Base-by-base conservation (phyloP, 2,329 filamentous ascomycete species). In the Aschersonia sp. region DNA sequence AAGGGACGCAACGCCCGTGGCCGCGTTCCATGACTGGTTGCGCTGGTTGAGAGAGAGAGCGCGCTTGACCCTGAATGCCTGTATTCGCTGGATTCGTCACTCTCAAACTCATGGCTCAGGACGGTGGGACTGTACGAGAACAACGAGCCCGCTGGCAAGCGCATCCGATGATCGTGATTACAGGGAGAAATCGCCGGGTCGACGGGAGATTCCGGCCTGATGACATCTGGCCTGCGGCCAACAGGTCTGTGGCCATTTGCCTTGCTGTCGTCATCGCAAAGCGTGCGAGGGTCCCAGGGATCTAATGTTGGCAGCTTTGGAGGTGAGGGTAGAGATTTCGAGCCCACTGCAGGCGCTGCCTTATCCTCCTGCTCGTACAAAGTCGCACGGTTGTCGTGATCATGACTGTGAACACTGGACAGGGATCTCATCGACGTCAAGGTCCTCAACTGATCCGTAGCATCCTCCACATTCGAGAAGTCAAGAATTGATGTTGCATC, bases 211-310 rank as follows among this genome's bases (percentile, higher is more conserved):
- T 50, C 54, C 4, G 54, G 40, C 30, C 33, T 35, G 41, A 11
- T 30, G 22, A 48, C 35, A 5, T 29, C 43, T 12, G 47, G 53
- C 29, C 58, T 51, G 30, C 59, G 54, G 43, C 58, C 52, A 11
- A 56, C 54, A 11, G 37, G 35, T 6, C 44, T 43, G 35, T 58
- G 54, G 7, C 54, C 56, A 14, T 52, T 43, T 33, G 52, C 51
- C 2, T 53, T 52, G 4, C 46, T 52, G 33, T 60, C 56, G 5
- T 50, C 50, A n/a, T 46, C 49, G 12, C 46, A 47, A 14, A 55
- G 56, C 14, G 54, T 51, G 32, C 59, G 57, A 37, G 64, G 54
- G 49, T 70, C 64, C 69, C 69, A 72, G 6, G 69, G 68, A 46
- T 70, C 66, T 9, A 60, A 50, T 6, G 65, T 67, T 8, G 68